Conservation (phyloP, 108 stramenopile genomes). For the Cylindrotheca closterium region DNA sequence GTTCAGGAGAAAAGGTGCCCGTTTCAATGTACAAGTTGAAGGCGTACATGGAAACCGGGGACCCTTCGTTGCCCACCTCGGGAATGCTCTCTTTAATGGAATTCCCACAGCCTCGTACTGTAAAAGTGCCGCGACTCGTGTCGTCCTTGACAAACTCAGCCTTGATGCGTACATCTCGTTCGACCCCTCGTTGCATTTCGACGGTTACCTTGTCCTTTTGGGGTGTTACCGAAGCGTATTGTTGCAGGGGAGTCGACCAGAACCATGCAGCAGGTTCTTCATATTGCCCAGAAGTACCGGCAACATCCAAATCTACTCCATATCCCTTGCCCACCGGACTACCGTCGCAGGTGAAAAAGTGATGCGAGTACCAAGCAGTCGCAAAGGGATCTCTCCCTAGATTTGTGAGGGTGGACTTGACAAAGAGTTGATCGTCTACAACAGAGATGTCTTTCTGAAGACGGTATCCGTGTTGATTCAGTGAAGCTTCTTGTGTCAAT, state of each 20-base stretch:
- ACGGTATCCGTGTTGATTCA: conserved; percentile 59
- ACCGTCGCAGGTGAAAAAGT: conserved; percentile 76
- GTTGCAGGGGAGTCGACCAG: conserved; percentile 63
- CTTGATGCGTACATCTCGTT: conserved; percentile 70
- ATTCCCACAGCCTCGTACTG: conserved; percentile 60
- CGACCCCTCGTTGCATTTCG: conserved; percentile 46
- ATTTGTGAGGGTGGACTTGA: conserved; percentile 67
- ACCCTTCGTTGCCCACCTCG: conserved; percentile 40
- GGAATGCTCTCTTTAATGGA: conserved; percentile 57
- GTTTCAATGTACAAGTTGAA: conserved; percentile 78
- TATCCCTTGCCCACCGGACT: conserved; percentile 65
- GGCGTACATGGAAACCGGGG: conserved; percentile 65
- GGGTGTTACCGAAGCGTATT: conserved; percentile 50
- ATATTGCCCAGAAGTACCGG: conserved; percentile 38
- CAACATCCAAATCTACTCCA: conserved; percentile 54
- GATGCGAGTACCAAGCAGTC: conserved; percentile 85
- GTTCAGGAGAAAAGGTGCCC: conserved; percentile 78
- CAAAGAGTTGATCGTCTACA: conserved; percentile 49
- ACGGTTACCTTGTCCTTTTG: conserved; percentile 43
- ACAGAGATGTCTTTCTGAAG: conserved; percentile 54
- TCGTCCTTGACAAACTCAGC: conserved; percentile 72
- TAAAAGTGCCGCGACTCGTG: conserved; percentile 52
- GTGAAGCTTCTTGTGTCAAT: conserved; percentile 48
- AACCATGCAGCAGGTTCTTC: conserved; percentile 69
- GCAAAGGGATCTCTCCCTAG: conserved; percentile 65